Conservation (phyloP, 441 rosid species). For the Arabidopsis lyrata region DNA sequence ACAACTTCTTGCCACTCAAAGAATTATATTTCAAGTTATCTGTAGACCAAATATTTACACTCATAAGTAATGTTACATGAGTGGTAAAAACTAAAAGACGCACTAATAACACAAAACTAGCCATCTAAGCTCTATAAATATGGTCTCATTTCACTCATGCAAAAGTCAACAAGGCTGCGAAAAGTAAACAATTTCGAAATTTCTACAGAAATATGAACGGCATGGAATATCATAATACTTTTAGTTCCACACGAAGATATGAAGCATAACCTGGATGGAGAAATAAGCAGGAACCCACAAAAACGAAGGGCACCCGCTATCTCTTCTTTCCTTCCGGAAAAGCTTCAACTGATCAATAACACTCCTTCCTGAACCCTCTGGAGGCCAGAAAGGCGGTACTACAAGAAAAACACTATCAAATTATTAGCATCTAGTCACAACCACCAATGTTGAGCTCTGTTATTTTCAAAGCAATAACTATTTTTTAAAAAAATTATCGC, state of each 20-base stretch:
- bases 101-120: conserved; percentile 7
- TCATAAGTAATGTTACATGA: background rate
- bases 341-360: conserved; percentile 58
- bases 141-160: background rate
- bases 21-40: background rate
- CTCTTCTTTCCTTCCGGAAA: conserved; percentile 61
- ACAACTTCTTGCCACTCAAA: conserved; percentile 14
- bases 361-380: conserved; percentile 82
- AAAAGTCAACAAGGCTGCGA: background rate
- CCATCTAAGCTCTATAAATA: conserved; percentile 1
- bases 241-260: background rate
- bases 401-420: conserved; percentile 40
- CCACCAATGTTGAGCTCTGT: background rate
- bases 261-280: conserved; percentile 69
- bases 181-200: background rate
- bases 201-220: background rate
- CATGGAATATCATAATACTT: background rate
- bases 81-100: background rate
- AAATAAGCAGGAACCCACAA: conserved; percentile 74
- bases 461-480: too few species aligned
- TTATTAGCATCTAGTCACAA: conserved; percentile 33
- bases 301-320: conserved; percentile 78
- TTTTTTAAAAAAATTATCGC: too few species aligned
- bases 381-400: conserved; percentile 94
- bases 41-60: background rate